Percentiles rank a stretch among this genome's conserved stretches.
phyloP scores from a whole-genome alignment of 345 rosid species.

The Camelina neglecta region DNA sequence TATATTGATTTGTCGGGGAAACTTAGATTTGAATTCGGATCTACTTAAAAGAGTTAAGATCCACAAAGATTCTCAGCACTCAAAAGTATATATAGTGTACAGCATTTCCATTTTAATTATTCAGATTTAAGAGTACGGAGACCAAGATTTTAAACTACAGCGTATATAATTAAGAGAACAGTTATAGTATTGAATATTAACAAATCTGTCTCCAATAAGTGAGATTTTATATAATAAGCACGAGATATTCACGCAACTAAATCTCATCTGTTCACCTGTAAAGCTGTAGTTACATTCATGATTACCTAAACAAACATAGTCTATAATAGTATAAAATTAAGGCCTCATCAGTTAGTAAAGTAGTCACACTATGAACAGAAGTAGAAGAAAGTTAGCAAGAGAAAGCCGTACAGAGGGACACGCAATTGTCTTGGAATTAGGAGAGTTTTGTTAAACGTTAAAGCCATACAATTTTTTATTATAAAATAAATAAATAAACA shows the following conservation, averaged over 20 bases:
- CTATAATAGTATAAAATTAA: background rate
- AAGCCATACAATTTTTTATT: background rate
- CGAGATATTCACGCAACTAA: slow-evolving; percentile 20
- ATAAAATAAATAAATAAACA: background rate
- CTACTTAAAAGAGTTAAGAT: background rate
- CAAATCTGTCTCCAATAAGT: slow-evolving; percentile 21
- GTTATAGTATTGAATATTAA: too few relatives aligned
- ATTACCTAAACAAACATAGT: slow-evolving; percentile 19
- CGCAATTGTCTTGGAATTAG: slow-evolving; percentile 33
- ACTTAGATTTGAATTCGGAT: background rate
- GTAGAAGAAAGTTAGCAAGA: slow-evolving; percentile 23
- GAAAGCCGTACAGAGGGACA: slow-evolving; percentile 40
- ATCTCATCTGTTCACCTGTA: slow-evolving; percentile 25
- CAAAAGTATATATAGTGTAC: background rate
- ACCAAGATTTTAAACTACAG: background rate
- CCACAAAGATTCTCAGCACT: background rate
- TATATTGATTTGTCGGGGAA: background rate
- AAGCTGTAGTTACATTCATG: slow-evolving; percentile 17
- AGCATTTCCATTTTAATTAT: background rate
- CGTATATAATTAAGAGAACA: background rate
- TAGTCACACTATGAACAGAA: slow-evolving; percentile 18
- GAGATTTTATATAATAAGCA: slow-evolving; percentile 19
- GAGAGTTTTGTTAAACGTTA: slow-evolving; percentile 20
- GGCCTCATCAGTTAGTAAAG: background rate
- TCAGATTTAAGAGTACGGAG: background rate